A percentile compares a stretch with the other conserved stretches of the same genome.
These are phyloP conservation scores for Trametes gibbosa DNA, from an alignment of 768 basidiomycete species.

Conservation along the genomic window DNA sequence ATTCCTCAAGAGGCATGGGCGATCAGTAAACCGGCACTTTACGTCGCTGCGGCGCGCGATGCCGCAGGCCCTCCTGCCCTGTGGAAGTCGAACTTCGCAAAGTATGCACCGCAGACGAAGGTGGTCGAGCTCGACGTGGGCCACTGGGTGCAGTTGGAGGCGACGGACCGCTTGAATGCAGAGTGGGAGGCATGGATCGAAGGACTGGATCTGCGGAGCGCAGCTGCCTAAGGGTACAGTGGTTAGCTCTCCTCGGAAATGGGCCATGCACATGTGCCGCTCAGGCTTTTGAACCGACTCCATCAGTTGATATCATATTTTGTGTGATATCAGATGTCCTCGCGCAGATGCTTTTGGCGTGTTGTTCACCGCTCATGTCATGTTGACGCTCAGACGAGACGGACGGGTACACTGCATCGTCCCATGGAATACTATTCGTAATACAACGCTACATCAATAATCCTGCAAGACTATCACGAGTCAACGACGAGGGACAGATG, in stretches of 20 bases:
- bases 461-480: slow-evolving; percentile 7
- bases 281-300: too few relatives aligned
- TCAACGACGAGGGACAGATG: neutral
- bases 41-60: slow-evolving; percentile 34
- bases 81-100: slow-evolving; percentile 24
- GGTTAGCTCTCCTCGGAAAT: too few relatives aligned
- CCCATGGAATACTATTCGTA: slow-evolving; percentile 4
- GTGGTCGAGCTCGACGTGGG: slow-evolving; percentile 34
- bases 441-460: slow-evolving; percentile 12
- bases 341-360: too few relatives aligned
- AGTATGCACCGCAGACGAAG: slow-evolving; percentile 28
- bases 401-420: neutral
- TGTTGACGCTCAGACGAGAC: neutral
- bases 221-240: too few relatives aligned
- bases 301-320: too few relatives aligned
- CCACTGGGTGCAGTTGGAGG: slow-evolving; percentile 39
- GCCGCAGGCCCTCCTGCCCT: slow-evolving; percentile 28
- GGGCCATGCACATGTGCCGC: too few relatives aligned
- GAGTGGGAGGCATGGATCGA: slow-evolving; percentile 34
- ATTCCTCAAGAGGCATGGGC: slow-evolving; percentile 21
- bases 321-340: too few relatives aligned
- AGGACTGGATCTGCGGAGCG: neutral
- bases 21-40: slow-evolving; percentile 36
- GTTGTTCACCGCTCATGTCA: too few relatives aligned
- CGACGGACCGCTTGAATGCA: slow-evolving; percentile 33